A percentile compares a stretch with the other conserved stretches of the same genome.
Conservation (phyloP, 2,329 filamentous ascomycete genomes). For the Juglanconis juglandina region DNA sequence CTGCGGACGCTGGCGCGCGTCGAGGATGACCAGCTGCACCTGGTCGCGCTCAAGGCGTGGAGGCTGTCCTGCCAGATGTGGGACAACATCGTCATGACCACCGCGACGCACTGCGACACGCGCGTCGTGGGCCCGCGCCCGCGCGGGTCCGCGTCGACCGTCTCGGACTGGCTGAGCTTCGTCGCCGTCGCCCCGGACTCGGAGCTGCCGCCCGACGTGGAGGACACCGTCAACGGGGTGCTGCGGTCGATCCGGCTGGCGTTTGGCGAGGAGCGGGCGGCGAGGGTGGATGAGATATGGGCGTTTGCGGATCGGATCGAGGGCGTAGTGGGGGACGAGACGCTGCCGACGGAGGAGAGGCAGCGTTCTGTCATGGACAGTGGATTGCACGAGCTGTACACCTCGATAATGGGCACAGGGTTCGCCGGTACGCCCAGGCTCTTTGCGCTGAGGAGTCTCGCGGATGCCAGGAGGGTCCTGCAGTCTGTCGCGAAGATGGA, state of each 20-base stretch:
- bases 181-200: not conserved
- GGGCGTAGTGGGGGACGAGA: not conserved
- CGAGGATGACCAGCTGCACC: conserved; percentile 13
- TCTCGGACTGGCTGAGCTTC: conserved; percentile 1
- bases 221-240: not conserved
- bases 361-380: not conserved
- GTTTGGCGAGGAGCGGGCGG: not conserved
- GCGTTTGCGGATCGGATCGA: not conserved
- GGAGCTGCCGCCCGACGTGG: not conserved
- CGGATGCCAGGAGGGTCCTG: not conserved
- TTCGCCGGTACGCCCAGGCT: not conserved
- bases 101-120: not conserved
- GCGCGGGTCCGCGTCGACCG: not conserved
- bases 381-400: not conserved
- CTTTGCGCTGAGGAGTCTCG: not conserved
- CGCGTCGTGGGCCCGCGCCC: not conserved
- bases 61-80: conserved; percentile 11
- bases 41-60: conserved; percentile 8
- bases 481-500: not conserved
- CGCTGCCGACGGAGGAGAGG: not conserved
- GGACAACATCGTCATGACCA: not conserved
- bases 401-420: not conserved
- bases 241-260: not conserved
- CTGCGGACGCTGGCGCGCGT: conserved; percentile 5
- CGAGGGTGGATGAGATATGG: not conserved